These are phyloP conservation scores for Pyricularia sp. DNA, from an alignment of 2,329 filamentous ascomycete genomes.

Conservation along the genomic window DNA sequence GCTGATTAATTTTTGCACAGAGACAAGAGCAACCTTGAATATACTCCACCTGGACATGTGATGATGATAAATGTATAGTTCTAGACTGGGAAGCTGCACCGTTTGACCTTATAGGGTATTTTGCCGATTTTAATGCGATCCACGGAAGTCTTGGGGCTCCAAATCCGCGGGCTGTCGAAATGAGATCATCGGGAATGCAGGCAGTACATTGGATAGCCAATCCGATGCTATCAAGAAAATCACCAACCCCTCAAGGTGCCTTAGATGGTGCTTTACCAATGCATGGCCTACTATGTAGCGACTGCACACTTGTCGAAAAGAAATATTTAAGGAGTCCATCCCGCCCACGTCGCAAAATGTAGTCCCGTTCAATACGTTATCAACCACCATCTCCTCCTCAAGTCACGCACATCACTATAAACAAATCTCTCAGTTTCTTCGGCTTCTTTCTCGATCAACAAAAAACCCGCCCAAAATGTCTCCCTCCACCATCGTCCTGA, in stretches of 20 bases:
- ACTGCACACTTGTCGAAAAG: background rate
- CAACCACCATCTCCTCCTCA: background rate
- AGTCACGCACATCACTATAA: background rate
- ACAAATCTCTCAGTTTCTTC: background rate
- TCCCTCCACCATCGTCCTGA: conserved; percentile 1
- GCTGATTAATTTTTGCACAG: too few relatives aligned
- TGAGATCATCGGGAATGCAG: background rate
- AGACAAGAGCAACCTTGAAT: too few relatives aligned
- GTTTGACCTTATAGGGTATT: too few relatives aligned
- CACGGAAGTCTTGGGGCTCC: too few relatives aligned
- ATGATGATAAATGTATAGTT: too few relatives aligned
- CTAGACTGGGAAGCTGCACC: too few relatives aligned
- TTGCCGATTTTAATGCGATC: too few relatives aligned
- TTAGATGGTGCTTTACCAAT: background rate
- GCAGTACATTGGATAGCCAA: background rate
- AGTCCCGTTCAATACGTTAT: background rate
- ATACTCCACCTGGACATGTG: too few relatives aligned
- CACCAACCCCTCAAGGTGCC: background rate
- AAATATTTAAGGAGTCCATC: background rate
- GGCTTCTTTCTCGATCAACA: background rate
- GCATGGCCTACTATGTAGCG: background rate
- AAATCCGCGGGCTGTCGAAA: too few relatives aligned
- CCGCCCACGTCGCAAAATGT: background rate
- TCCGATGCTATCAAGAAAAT: background rate
- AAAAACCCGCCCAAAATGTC: background rate